Conservation (phyloP, 1,284 basidiomycete genomes). For the Boletus smithii region DNA sequence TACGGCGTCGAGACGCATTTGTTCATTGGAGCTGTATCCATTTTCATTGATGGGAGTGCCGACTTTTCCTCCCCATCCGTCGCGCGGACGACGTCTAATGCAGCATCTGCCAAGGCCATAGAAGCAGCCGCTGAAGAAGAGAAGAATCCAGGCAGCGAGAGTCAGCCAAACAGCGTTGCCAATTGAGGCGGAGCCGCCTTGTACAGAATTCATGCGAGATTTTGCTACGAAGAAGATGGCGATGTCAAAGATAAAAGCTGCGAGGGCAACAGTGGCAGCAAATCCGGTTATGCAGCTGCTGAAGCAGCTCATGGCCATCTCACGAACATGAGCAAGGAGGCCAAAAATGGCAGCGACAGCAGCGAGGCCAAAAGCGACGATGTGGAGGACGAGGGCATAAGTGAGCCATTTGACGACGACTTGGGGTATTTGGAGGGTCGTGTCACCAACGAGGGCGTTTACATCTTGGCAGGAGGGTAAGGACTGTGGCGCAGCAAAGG, state of each 20-base stretch:
- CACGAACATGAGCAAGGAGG: conserved; percentile 79
- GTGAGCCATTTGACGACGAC: conserved; percentile 87
- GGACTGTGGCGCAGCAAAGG: conserved; percentile 2
- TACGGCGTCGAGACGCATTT: conserved; percentile 73
- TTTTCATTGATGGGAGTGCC: conserved; percentile 26
- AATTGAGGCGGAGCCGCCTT: conserved; percentile 67
- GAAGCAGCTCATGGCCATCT: conserved; percentile 82
- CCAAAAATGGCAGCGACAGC: conserved; percentile 75
- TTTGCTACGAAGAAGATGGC: conserved; percentile 83
- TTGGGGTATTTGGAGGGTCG: conserved; percentile 67
- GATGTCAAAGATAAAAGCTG: conserved; percentile 85
- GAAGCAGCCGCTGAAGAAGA: conserved; percentile 85
- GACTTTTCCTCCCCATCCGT: conserved; percentile 36
- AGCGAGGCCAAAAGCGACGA: conserved; percentile 73
- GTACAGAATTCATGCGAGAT: conserved; percentile 66
- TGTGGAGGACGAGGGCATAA: conserved; percentile 83
- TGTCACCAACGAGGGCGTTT: conserved; percentile 72
- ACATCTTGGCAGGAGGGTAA: conserved; percentile 54
- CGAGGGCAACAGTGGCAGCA: conserved; percentile 66
- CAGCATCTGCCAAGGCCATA: conserved; percentile 80
- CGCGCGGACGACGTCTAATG: conserved; percentile 53
- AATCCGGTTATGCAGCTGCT: conserved; percentile 80
- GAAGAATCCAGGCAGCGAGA: conserved; percentile 75
- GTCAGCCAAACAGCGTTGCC: conserved; percentile 85
- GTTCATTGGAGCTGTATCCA: conserved; percentile 46